These are phyloP conservation scores for Skeletonema marinoi DNA, from an alignment of 108 stramenopile species.

Conservation along the genomic window DNA sequence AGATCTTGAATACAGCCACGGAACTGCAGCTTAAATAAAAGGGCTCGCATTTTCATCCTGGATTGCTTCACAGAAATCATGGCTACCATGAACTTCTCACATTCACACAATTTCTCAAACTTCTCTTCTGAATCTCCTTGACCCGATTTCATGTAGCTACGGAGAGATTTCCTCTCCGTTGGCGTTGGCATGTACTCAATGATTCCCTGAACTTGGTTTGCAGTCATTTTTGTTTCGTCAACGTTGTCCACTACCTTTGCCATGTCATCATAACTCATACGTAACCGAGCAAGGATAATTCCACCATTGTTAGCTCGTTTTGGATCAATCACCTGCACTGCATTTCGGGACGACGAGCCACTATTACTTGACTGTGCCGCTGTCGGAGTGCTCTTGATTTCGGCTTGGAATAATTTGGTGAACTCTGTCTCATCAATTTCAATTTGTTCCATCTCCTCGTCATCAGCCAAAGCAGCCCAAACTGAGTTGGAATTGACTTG, in stretches of 20 bases:
- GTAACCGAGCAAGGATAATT: conserved; percentile 87
- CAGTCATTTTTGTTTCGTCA: conserved; percentile 67
- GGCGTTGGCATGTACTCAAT: conserved; percentile 86
- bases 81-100: conserved; percentile 90
- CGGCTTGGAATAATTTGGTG: conserved; percentile 78
- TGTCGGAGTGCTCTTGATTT: conserved; percentile 48
- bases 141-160: conserved; percentile 71
- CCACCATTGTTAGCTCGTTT: conserved; percentile 94
- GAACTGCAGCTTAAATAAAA: conserved; percentile 90
- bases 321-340: conserved; percentile 84
- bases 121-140: conserved; percentile 70
- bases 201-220: conserved; percentile 86
- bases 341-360: conserved; percentile 23
- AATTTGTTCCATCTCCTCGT: conserved; percentile 73
- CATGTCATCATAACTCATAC: conserved; percentile 86
- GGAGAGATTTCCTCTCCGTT: conserved; percentile 74
- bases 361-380: conserved; percentile 14
- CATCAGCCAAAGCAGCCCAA: conserved; percentile 82
- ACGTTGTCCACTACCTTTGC: conserved; percentile 81
- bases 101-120: conserved; percentile 82
- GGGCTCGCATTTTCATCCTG: conserved; percentile 77
- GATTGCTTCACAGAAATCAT: conserved; percentile 92
- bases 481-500: conserved; percentile 79
- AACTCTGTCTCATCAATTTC: conserved; percentile 88
- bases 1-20: conserved; percentile 72